phyloP scores from a whole-genome alignment of 306 rosid species.

The Acacia melanoxylon region DNA sequence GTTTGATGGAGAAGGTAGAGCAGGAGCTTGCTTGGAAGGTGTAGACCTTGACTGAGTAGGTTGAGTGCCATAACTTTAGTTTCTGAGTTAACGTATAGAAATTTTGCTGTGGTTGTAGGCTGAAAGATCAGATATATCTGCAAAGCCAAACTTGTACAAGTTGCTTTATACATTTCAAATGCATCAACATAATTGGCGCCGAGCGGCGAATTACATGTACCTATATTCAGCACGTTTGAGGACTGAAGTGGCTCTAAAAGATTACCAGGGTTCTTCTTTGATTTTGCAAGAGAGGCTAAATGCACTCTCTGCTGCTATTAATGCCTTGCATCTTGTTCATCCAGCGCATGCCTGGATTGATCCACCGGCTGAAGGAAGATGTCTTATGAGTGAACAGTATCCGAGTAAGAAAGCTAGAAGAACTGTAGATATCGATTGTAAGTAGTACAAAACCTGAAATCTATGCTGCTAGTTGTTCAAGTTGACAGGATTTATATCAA shows the following conservation, averaged over 20 bases:
- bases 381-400: constrained; percentile 51
- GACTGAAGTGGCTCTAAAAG: constrained; percentile 61
- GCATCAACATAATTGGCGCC: constrained; percentile 89
- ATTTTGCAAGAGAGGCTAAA: constrained; percentile 76
- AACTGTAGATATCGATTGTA: constrained; percentile 61
- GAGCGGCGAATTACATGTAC: constrained; percentile 82
- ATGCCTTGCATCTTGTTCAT: constrained; percentile 87
- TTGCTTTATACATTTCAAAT: constrained; percentile 90
- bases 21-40: constrained; percentile 99
- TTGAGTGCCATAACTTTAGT: constrained; percentile 28
- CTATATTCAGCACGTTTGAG: constrained; percentile 77
- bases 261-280: constrained; percentile 53
- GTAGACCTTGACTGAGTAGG: constrained; percentile 28
- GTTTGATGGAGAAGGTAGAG: constrained; percentile 91
- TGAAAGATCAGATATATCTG: constrained; percentile 82
- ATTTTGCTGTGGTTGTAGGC: constrained; percentile 59
- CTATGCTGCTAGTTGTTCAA: constrained; percentile 13
- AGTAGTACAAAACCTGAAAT: constrained; percentile 31
- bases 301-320: constrained; percentile 84
- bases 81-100: constrained; percentile 16
- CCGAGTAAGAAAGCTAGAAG: constrained; percentile 79
- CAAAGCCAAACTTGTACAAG: constrained; percentile 88
- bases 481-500: constrained; percentile 13
- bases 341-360: constrained; percentile 89
- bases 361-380: constrained; percentile 53